Evolutionary conservation across 140 eudicot species (phyloP).

Genomic region (Anethum foeniculum): DNA sequence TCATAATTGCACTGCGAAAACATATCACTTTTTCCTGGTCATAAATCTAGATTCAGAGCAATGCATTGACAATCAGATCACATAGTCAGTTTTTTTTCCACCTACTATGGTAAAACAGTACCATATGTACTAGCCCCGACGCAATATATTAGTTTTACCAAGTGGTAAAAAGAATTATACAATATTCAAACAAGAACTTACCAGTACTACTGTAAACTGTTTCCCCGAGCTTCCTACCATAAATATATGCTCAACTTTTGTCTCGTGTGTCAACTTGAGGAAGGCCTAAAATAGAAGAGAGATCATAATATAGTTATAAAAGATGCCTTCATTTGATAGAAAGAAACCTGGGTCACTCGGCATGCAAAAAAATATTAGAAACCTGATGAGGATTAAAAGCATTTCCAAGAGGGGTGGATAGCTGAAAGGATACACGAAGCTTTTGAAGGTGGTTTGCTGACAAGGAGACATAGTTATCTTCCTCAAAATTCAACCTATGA

Average conservation of each 20-base stretch:
- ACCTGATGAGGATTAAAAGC: slow-evolving; percentile 93
- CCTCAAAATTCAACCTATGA: slow-evolving; percentile 59
- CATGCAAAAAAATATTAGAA: slow-evolving; percentile 10
- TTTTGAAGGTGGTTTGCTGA: slow-evolving; percentile 96
- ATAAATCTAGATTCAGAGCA: neutral
- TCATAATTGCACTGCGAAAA: neutral
- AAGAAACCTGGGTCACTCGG: neutral
- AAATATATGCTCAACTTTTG: slow-evolving; percentile 78
- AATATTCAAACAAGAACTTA: slow-evolving; percentile 15
- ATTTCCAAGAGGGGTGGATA: slow-evolving; percentile 61
- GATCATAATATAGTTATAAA: slow-evolving; percentile 1
- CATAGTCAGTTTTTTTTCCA: neutral
- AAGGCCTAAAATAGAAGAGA: slow-evolving; percentile 49
- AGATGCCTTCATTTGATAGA: slow-evolving; percentile 4
- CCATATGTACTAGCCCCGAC: neutral
- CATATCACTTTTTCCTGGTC: neutral
- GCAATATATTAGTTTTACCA: neutral
- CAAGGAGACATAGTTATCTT: slow-evolving; percentile 45
- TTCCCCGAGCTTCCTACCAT: slow-evolving; percentile 66
- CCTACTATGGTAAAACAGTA: neutral
- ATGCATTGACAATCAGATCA: neutral
- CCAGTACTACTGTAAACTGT: slow-evolving; percentile 57
- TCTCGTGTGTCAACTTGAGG: slow-evolving; percentile 70
- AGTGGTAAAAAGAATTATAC: neutral
- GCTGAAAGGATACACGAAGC: slow-evolving; percentile 57